Evolutionary conservation across 2,329 filamentous ascomycete genomes (phyloP), one percentile per base, ranked within the genome.

Genomic region (Fusarium keratoplasticum): DNA sequence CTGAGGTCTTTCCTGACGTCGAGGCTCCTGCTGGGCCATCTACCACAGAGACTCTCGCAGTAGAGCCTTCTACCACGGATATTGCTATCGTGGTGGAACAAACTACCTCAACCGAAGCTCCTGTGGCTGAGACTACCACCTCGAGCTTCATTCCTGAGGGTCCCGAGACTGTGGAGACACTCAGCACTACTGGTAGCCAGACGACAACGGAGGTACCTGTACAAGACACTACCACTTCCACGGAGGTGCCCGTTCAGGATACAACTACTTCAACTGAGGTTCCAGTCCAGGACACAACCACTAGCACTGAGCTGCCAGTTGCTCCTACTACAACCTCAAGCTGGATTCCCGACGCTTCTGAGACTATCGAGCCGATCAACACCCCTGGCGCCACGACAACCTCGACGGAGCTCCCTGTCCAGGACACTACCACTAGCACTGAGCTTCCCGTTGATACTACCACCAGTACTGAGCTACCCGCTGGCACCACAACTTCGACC

Each of bases 361-460:
- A 58, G 8, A 36, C 54, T 40, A 16, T 38, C 22, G 54, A 58
- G 20, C 54, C 54, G 2, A 38, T 58, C 54, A 58, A 58, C 33
- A 58, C 54, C 20, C 54, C 54, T 27, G 54, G 6, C 2, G 16
- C n/a, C 9, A 27, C 52, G 6, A 36, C 31, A 5, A 36, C 54
- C 6, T 38, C 54, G 16, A 36, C 14, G 13, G 38, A 40, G 13
- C 35, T 25, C 25, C 7, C 25, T 16, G 11, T 20, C 6, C 27
- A 69, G 14, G 50, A 66, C 2, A 70, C 60, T 3, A 65, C 68
- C 14, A 47, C 38, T 7, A 67, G 31, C 29, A 58, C 31, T 18
- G 33, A 36, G 9, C 14, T n/a, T n/a, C 3, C 22, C 6, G 22
- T 20, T 8, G 54, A 58, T 20, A 33, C 44, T 2, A 62, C 54